Evolutionary conservation across 2,329 filamentous ascomycete species (phyloP), one percentile per base, ranked within the genome.

Genomic region (Pezicula neosporulosa): DNA sequence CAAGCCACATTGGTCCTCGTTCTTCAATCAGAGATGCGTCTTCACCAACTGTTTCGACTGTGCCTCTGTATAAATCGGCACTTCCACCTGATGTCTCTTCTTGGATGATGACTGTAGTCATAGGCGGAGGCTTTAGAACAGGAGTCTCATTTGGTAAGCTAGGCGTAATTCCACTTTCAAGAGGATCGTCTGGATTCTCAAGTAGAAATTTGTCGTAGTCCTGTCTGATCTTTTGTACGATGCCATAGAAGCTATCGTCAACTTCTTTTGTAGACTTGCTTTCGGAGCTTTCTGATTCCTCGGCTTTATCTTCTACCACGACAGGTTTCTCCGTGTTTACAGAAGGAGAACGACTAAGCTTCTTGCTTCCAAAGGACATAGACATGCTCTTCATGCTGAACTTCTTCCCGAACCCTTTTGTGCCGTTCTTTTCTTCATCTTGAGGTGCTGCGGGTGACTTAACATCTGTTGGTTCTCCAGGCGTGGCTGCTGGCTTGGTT

Each of bases 31-130:
- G 72, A 68, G 96, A 90, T 18, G 86, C 86, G 61, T 96, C 89
- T 44, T 81, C 76, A 1, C 87, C 88, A 4, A 95, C 78, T 7
- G 82, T 84, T 50, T 83, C 87, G 3, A 97, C 89, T 3, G 87
- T 96, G 27, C 94, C 93, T 63, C 94, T 82, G 66, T 97, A 99
- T 10, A 97, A 75, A 73, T 97, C 94, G 27, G 90, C 89, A 51
- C 80, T 86, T 48, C 84, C 83, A 37, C 84, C 85, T 6, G 76
- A 77, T 2, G 81, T 85, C 66, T 87, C 85, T 63, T 87, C 84
- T 61, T 87, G 84, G 45, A 88, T 81, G 48, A 87, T 84, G 43
- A 88, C 77, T 59, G 82, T 84, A 28, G 83, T 87, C 38, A 77
- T 82, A 1, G 77, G 70, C 1, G 89, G 88, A 4, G 87, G 79